Evolutionary conservation across 140 eudicot genomes (phyloP).

Genomic region (Cichorium intybus): DNA sequence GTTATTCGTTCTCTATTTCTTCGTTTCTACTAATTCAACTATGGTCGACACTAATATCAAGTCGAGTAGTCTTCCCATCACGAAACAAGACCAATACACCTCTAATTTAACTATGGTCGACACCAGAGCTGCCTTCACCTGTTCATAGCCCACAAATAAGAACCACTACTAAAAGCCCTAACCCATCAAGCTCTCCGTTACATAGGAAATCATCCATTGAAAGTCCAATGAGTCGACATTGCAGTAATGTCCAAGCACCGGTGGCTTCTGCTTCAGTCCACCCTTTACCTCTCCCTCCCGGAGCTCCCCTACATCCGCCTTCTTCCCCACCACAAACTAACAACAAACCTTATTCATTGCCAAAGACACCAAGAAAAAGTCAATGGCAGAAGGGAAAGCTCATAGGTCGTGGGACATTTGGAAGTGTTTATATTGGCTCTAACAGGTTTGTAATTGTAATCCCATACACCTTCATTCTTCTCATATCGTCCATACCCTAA

Average conservation of each 20-base stretch:
- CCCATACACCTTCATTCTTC: neutral
- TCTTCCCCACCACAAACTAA: conserved; percentile 2
- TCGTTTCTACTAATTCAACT: neutral
- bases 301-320: conserved; percentile 36
- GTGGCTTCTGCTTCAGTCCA: conserved; percentile 54
- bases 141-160: conserved; percentile 27
- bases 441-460: conserved; percentile 52
- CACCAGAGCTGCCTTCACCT: conserved; percentile 44
- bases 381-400: conserved; percentile 92
- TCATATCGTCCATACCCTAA: conserved; percentile 2
- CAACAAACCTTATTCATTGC: neutral
- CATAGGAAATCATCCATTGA: conserved; percentile 26
- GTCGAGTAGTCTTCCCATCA: conserved; percentile 34
- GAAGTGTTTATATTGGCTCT: conserved; percentile 90
- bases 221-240: conserved; percentile 31
- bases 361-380: conserved; percentile 33
- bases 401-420: conserved; percentile 94
- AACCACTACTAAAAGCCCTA: conserved; percentile 18
- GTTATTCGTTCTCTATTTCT: neutral
- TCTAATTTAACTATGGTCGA: conserved; percentile 49
- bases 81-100: conserved; percentile 32
- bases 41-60: conserved; percentile 39
- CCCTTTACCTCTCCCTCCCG: conserved; percentile 90
- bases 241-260: conserved; percentile 33
- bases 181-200: conserved; percentile 44